Conservation (phyloP, 1,284 basidiomycete genomes). For the Rhizoctonia solani region DNA sequence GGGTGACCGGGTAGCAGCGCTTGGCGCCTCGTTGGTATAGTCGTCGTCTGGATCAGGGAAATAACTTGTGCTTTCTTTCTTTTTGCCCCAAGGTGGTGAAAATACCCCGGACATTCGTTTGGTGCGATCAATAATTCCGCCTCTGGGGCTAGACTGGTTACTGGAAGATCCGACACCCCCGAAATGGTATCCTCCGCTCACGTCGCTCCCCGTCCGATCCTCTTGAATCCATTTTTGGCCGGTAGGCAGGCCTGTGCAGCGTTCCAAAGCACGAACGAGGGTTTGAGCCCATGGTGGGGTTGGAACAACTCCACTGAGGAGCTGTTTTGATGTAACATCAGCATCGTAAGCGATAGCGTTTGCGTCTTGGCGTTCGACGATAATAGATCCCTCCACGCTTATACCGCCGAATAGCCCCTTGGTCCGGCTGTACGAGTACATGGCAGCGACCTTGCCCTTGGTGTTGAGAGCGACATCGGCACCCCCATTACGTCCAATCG, state of each 20-base stretch:
- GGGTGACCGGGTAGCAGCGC: constrained; percentile 47
- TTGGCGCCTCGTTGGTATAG: constrained; percentile 39
- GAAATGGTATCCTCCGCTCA: constrained; percentile 59
- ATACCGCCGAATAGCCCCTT: constrained; percentile 79
- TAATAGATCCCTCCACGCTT: constrained; percentile 91
- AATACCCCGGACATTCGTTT: constrained; percentile 22
- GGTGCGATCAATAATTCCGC: constrained; percentile 30
- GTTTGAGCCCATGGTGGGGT: constrained; percentile 76
- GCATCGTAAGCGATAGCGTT: constrained; percentile 79
- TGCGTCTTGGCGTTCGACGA: constrained; percentile 92
- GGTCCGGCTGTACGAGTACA: constrained; percentile 97
- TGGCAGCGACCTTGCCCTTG: constrained; percentile 88
- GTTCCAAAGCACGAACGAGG: constrained; percentile 74
- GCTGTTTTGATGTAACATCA: constrained; percentile 72
- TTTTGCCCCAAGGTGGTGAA: constrained; percentile 46
- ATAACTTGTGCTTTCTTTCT: constrained; percentile 50
- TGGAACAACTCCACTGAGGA: constrained; percentile 76
- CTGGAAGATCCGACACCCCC: constrained; percentile 54
- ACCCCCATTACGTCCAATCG: constrained; percentile 92
- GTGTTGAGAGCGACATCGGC: constrained; percentile 86
- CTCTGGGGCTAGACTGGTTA: constrained; percentile 44
- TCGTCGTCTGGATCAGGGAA: constrained; percentile 26
- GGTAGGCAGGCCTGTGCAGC: constrained; percentile 71
- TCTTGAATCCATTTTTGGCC: constrained; percentile 71
- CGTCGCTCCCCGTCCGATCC: constrained; percentile 45